Evolutionary conservation across 805 yeast genomes (phyloP).

Genomic region (Gaillardinia entomophila): DNA sequence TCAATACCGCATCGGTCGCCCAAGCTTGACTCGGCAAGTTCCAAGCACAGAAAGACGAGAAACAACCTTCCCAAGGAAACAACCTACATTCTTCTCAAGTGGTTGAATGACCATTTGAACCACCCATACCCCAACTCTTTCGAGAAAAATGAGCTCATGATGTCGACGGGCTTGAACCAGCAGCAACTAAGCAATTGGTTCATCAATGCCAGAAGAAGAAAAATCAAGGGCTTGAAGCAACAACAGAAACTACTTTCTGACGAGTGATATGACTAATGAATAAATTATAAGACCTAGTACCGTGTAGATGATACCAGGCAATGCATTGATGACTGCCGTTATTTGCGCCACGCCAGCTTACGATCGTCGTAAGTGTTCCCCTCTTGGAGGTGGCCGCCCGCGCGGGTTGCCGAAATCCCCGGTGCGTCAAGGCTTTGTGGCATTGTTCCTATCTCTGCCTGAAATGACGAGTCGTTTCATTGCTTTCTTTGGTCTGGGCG

Average conservation of each 20-base stretch:
- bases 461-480: too few relatives aligned
- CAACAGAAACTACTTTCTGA: constrained; percentile 9
- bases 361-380: too few relatives aligned
- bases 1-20: not conserved
- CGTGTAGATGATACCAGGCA: too few relatives aligned
- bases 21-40: not conserved
- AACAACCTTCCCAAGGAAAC: constrained; percentile 77
- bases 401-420: too few relatives aligned
- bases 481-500: too few relatives aligned
- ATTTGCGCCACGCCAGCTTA: too few relatives aligned
- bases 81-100: constrained; percentile 61
- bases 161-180: constrained; percentile 69
- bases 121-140: constrained; percentile 83
- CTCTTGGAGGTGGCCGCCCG: too few relatives aligned
- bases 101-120: constrained; percentile 70
- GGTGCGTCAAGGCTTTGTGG: too few relatives aligned
- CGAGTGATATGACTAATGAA: too few relatives aligned
- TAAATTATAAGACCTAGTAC: too few relatives aligned
- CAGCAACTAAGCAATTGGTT: constrained; percentile 86
- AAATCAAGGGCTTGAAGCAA: constrained; percentile 48
- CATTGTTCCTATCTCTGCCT: too few relatives aligned
- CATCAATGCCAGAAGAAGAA: constrained; percentile 78
- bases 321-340: too few relatives aligned
- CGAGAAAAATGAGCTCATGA: constrained; percentile 66
- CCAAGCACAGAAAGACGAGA: constrained; percentile 34